Evolutionary conservation across 805 yeast genomes (phyloP), one percentile per base, ranked within the genome.

Genomic region (Maudiozyma serrabonitensis): DNA sequence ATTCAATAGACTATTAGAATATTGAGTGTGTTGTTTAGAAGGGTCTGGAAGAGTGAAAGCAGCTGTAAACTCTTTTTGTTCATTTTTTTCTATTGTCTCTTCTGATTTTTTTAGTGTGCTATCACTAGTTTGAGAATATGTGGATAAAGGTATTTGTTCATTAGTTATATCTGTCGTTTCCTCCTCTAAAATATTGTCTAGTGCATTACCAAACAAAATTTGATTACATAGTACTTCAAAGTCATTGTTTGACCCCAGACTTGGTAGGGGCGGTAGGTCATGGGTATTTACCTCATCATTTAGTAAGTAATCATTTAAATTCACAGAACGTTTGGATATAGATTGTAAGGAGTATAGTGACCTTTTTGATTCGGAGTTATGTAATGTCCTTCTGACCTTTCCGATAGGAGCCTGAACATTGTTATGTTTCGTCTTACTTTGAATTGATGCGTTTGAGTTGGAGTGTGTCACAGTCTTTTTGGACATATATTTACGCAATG

Each of bases 261-360:
- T 26, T 2, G 57, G 54, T 11, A 62, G 32, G 11, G 62, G 57
- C 5, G 66, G 64, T 8, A 52, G 23, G 2, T 46, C 43, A 26
- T 46, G 19, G 23, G 38, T 40, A 19, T 26, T 42, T 34, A 38
- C 19, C 3, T 43, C 43, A 13, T 55, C 59, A 18, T 41, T 51
- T 4, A 56, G 43, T n/a, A 65, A 50, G 47, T 51, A 59, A 12
- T 63, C 69, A 23, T 57, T 67, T 25, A 67, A 48, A 46, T 67
- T 66, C 16, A 67, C 46, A 1, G 70, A 66, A 44, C 64, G 60
- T 43, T 63, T 67, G 1, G 70, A 67, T 39, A 67, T 67, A 0
- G 70, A 64, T 26, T 56, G 58, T 35, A 61, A 50, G 1, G 69
- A 65, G 47, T 67, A 67, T 28, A 67, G 49, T 0, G 69, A 66